These are phyloP conservation scores for Gnomoniopsis sp. DNA, from an alignment of 2,329 filamentous ascomycete genomes.

Conservation along the genomic window DNA sequence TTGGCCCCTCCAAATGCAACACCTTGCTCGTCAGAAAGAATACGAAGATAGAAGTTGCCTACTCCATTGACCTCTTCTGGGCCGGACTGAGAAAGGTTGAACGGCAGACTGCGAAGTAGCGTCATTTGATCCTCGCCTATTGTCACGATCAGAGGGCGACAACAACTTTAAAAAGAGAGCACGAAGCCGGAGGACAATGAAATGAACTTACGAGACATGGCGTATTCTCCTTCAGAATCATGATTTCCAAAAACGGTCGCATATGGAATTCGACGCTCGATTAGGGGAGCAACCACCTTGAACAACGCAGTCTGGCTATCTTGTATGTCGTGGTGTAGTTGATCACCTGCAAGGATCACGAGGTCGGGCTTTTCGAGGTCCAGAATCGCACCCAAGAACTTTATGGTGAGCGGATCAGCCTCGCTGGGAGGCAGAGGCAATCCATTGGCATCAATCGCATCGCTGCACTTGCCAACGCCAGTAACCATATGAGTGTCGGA, in stretches of 20 bases:
- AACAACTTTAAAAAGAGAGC: not conserved
- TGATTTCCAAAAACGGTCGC: conserved; percentile 73
- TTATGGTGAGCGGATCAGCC: conserved; percentile 64
- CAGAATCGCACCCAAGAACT: conserved; percentile 62
- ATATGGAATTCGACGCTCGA: conserved; percentile 64
- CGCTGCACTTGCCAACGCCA: conserved; percentile 27
- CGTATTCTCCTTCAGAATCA: conserved; percentile 59
- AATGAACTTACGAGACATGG: conserved; percentile 34
- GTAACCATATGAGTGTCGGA: conserved; percentile 38
- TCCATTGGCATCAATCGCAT: conserved; percentile 31
- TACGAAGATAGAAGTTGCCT: conserved; percentile 27
- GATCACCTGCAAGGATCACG: conserved; percentile 67
- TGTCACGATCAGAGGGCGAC: no score
- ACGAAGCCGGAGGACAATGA: not conserved
- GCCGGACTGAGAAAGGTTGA: conserved; percentile 25
- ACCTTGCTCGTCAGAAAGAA: no score
- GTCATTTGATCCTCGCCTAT: conserved; percentile 24
- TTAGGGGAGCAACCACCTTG: conserved; percentile 64
- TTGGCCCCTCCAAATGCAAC: no score
- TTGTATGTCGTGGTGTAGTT: conserved; percentile 42
- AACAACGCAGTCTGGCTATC: conserved; percentile 36
- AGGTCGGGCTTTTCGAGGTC: conserved; percentile 69
- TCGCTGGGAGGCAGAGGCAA: conserved; percentile 46
- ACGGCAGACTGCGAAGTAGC: conserved; percentile 26
- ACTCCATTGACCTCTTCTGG: conserved; percentile 26